Conservation (phyloP, 2,329 filamentous ascomycete species). For the Corynespora cassiicola region DNA sequence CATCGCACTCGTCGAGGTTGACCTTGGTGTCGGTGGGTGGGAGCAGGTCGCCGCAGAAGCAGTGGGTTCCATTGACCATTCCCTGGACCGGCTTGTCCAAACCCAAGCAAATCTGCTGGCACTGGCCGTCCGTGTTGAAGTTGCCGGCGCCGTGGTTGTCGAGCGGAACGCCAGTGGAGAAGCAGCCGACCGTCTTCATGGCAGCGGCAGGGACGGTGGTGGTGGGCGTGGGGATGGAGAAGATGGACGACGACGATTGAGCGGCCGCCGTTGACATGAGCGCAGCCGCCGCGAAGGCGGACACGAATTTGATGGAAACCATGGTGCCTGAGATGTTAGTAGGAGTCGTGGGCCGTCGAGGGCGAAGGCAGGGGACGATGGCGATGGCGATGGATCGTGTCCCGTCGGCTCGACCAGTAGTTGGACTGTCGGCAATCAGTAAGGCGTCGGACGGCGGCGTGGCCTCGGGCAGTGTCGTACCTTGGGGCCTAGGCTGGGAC, state of each 20-base stretch:
- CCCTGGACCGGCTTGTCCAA: constrained; percentile 65
- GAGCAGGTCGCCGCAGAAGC: constrained; percentile 75
- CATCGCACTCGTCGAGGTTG: constrained; percentile 67
- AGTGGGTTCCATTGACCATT: constrained; percentile 66
- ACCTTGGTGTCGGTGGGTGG: constrained; percentile 64
- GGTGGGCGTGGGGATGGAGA: constrained; percentile 37
- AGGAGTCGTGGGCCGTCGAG: constrained; percentile 8
- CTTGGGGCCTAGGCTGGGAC: constrained; percentile 28
- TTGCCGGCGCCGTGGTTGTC: constrained; percentile 55
- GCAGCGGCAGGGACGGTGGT: constrained; percentile 30
- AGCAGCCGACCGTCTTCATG: constrained; percentile 57
- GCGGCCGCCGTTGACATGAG: constrained; percentile 35
- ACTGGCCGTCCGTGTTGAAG: constrained; percentile 64
- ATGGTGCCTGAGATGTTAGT: constrained; percentile 27
- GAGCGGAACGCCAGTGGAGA: constrained; percentile 54
- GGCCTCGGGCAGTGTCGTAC: constrained; percentile 21
- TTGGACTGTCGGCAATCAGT: constrained; percentile 30
- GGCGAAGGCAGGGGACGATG: constrained; percentile 7
- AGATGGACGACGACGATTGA: constrained; percentile 22
- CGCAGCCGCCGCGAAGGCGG: constrained; percentile 39
- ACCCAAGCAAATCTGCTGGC: constrained; percentile 58
- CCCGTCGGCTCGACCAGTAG: constrained; percentile 25
- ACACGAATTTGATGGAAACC: constrained; percentile 38
- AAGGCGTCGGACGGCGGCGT: constrained; percentile 9
- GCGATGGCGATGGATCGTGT: constrained; percentile 11